Base-by-base conservation (phyloP, 2,329 filamentous ascomycete species). In the Aspergillus cejpii region DNA sequence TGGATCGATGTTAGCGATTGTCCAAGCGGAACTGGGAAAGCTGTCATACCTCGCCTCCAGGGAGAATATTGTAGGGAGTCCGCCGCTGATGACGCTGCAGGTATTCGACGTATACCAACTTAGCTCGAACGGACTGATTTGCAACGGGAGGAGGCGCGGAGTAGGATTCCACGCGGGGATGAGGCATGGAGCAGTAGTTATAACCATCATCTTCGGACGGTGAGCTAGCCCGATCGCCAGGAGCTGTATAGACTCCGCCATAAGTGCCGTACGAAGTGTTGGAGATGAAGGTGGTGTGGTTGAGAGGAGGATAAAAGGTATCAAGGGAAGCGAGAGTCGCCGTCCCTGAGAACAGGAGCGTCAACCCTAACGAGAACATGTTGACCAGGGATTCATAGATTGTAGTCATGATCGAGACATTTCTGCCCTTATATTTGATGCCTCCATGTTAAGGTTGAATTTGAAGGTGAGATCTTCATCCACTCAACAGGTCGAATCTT, bases 181-280 rank as follows among this genome's bases (percentile, higher is more conserved):
- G 66, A 8, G 66, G 66, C 66, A 69, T 69, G 11, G 59, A 58
- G 33, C 66, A 69, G 43, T 68, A 69, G 41, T 68, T 58, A 44
- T 69, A 69, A 20, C 45, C 49, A n/a, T 63, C 62, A n/a, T 62
- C 58, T 0, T 60, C 56, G 0, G 56, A 41, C 6, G 40, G 40
- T 1, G 48, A 26, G 14, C 49, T 48, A 19, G 59, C 27, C 6
- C 51, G 21, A 39, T 57, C 37, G 1, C 48, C 56, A 1, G 57
- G 51, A 5, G 65, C 64, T 8, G 51, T 49, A 49, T 68, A 68
- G 38, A 61, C 59, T 11, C 65, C 66, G 2, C 66, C 66, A 49
- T 68, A 65, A 1, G 63, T 64, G 11, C 63, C 65, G 10, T 64
- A 49, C 1, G 60, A 62, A n/a, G 52, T 40, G 37, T 68, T 61